These are phyloP conservation scores for Hortiboletus rubellus DNA, from an alignment of 1,284 basidiomycete species.

Conservation along the genomic window DNA sequence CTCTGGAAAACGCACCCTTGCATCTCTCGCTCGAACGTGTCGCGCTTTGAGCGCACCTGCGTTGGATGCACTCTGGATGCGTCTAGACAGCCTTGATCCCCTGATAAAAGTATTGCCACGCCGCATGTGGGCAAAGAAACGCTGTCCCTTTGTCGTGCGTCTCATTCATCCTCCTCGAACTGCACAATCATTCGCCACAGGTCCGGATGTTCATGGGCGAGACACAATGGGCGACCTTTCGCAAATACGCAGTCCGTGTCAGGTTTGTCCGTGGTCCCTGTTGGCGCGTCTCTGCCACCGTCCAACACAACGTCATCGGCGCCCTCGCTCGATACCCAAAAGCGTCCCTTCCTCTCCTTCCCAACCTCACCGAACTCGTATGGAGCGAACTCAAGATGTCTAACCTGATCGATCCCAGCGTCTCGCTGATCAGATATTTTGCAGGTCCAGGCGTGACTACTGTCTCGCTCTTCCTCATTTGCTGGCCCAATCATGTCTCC, in stretches of 20 bases:
- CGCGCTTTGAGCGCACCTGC: constrained; percentile 23
- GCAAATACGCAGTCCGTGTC: constrained; percentile 28
- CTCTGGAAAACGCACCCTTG: constrained; percentile 24
- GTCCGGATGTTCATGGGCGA: constrained; percentile 28
- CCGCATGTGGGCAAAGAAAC: constrained; percentile 25
- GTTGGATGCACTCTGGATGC: constrained; percentile 28
- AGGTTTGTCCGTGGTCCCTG: constrained; percentile 25
- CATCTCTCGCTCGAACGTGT: constrained; percentile 28
- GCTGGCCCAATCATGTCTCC: constrained; percentile 25
- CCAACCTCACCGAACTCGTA: constrained; percentile 29
- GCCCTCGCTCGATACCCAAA: constrained; percentile 16
- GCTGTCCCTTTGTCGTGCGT: constrained; percentile 23
- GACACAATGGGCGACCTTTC: constrained; percentile 27
- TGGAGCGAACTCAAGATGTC: constrained; percentile 32
- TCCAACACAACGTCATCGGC: constrained; percentile 26
- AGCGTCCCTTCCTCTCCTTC: constrained; percentile 25
- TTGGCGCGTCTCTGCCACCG: constrained; percentile 15
- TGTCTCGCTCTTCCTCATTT: constrained; percentile 25
- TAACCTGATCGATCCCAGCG: constrained; percentile 27
- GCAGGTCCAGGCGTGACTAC: constrained; percentile 22
- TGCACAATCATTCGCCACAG: constrained; percentile 2
- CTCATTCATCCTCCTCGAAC: background rate
- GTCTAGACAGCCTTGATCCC: constrained; percentile 28
- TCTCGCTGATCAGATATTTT: constrained; percentile 29
- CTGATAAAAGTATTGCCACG: constrained; percentile 29